Evolutionary conservation across 768 basidiomycete genomes (phyloP), one percentile per base, ranked within the genome.

Genomic region (Brasilioporus rufonigricans): DNA sequence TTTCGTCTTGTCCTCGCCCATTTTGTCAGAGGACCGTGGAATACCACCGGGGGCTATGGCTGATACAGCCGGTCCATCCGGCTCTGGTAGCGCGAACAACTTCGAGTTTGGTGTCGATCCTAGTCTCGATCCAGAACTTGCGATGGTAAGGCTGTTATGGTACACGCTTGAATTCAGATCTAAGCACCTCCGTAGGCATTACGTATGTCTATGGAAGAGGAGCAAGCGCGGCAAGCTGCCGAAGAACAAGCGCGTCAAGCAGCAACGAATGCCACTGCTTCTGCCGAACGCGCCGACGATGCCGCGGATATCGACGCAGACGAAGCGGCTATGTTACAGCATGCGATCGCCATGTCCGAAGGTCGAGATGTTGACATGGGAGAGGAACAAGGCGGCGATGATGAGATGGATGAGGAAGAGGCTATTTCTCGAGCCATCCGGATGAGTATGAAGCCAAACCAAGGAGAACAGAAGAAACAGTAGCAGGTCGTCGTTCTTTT

Each of bases 161-260:
- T 19, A 31, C 39, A 6, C 45, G 13, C 8, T 31, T 53, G n/a
- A 21, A 40, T 21, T 39, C 31, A 36, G 40, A 21, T 5, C 44
- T 60, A 27, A 56, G 50, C 5, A 27, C 39, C 21, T 18, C 40
- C 38, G 9, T 61, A 97, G 95, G 96, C 94, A 11, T 81, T 99
- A 39, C 89, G 95, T 33, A 92, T 98, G 91, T 98, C 95, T 1
- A 85, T 98, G 81, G 91, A 96, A 74, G 94, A 97, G 68, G 93
- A 93, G 48, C 85, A 87, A 65, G 92, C 91, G 18, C 86, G 94
- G 13, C 77, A 82, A 77, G 77, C 78, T 10, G 75, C 79, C 6
- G 76, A 73, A 47, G 75, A 81, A 18, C 74, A 62, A 50, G 63
- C 62, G 29, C 70, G 50, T 48, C 76, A 69, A 19, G 55, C 71